phyloP scores from a whole-genome alignment of 805 yeast genomes.

The Peterozyma toletana region DNA sequence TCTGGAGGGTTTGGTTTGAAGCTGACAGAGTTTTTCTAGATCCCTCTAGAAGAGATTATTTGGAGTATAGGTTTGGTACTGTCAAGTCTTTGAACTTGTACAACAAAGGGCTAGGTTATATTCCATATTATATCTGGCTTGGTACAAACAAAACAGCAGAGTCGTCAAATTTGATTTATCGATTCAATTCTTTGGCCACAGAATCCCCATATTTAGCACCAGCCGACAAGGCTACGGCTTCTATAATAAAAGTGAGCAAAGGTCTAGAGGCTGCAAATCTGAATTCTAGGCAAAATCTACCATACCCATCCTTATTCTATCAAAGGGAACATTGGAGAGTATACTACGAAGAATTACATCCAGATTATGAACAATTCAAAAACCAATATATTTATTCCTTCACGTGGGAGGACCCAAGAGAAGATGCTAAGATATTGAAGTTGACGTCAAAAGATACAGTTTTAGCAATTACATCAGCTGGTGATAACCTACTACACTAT shows the following conservation, averaged over 20 bases:
- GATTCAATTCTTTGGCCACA: slow-evolving; percentile 66
- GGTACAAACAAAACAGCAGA: slow-evolving; percentile 58
- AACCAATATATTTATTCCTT: slow-evolving; percentile 81
- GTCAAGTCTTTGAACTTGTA: slow-evolving; percentile 64
- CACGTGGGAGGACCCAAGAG: slow-evolving; percentile 89
- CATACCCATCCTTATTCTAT: slow-evolving; percentile 76
- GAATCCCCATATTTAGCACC: slow-evolving; percentile 81
- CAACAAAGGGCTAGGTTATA: slow-evolving; percentile 60
- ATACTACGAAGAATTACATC: slow-evolving; percentile 66
- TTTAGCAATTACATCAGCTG: slow-evolving; percentile 80
- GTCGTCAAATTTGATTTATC: slow-evolving; percentile 39
- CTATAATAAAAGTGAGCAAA: slow-evolving; percentile 42
- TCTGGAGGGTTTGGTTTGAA: slow-evolving; percentile 87
- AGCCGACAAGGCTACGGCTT: slow-evolving; percentile 15
- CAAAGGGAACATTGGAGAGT: slow-evolving; percentile 76
- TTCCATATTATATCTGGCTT: slow-evolving; percentile 80
- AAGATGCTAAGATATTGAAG: slow-evolving; percentile 62
- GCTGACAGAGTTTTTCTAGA: slow-evolving; percentile 75
- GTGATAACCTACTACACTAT: slow-evolving; percentile 72
- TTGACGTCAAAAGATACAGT: slow-evolving; percentile 62
- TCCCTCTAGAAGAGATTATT: slow-evolving; percentile 73
- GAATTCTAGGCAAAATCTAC: slow-evolving; percentile 57
- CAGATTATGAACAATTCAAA: slow-evolving; percentile 62
- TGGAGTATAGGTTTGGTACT: slow-evolving; percentile 79
- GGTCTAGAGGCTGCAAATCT: slow-evolving; percentile 72